A percentile compares a stretch with the other conserved stretches of the same genome.
Conservation (phyloP, 2,329 filamentous ascomycete species). For the Hypoxylon sp. region DNA sequence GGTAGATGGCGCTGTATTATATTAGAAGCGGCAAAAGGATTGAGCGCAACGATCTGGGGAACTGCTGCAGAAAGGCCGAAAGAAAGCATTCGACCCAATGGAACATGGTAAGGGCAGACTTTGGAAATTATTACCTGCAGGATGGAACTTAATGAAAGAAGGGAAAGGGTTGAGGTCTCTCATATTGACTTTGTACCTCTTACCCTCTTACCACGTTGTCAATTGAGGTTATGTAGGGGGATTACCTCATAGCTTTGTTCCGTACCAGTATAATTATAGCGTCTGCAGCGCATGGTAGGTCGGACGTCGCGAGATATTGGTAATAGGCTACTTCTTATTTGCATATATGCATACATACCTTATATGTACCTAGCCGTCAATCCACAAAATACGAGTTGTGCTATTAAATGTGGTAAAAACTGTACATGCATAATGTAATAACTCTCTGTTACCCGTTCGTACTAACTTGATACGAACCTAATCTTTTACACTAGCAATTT, state of each 20-base stretch:
- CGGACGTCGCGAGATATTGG: slow-evolving; percentile 3
- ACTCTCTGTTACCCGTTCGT: slow-evolving; percentile 1
- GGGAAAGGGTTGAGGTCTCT: slow-evolving; percentile 10
- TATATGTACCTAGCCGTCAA: neutral
- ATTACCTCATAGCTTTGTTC: slow-evolving; percentile 18
- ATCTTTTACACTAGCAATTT: neutral
- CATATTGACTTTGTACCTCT: slow-evolving; percentile 8
- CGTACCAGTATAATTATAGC: slow-evolving; percentile 1
- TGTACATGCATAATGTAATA: neutral
- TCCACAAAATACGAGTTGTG: slow-evolving; percentile 9
- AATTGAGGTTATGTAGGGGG: slow-evolving; percentile 6
- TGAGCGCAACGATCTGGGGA: slow-evolving; percentile 21
- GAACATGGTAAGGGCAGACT: slow-evolving; percentile 7
- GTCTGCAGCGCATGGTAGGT: neutral
- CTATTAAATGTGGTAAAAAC: neutral
- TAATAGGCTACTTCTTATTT: slow-evolving; percentile 17
- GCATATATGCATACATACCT: slow-evolving; percentile 11
- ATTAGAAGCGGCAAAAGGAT: slow-evolving; percentile 23
- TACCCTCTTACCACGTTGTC: slow-evolving; percentile 1
- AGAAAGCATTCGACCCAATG: slow-evolving; percentile 10
- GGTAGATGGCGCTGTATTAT: slow-evolving; percentile 27
- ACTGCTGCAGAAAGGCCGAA: slow-evolving; percentile 13
- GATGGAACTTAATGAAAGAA: slow-evolving; percentile 4
- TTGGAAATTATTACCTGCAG: slow-evolving; percentile 8
- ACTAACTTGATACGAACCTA: slow-evolving; percentile 7